A percentile compares a stretch with the other conserved stretches of the same genome.
These are phyloP conservation scores for Solanum dulcamara DNA, from an alignment of 257 asterid species.

Conservation along the genomic window DNA sequence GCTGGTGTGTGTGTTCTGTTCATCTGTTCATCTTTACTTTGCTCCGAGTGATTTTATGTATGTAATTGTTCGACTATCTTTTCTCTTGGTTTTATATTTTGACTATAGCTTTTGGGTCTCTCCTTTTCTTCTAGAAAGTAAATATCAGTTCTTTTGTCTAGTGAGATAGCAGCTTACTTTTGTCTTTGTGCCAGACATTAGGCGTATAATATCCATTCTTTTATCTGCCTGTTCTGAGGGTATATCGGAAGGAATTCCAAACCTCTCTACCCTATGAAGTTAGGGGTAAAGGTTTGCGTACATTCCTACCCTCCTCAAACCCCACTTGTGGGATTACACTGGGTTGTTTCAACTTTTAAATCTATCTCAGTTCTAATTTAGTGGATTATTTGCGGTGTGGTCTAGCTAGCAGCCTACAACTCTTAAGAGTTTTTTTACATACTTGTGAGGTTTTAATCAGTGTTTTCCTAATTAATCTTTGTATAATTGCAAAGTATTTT, in stretches of 20 bases:
- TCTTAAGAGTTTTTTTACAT: not conserved
- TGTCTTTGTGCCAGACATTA: not conserved
- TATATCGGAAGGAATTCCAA: not conserved
- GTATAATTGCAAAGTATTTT: not conserved
- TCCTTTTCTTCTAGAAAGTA: not conserved
- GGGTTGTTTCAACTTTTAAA: not conserved
- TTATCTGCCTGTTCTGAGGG: not conserved
- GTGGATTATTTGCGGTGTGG: not conserved
- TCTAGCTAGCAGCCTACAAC: not conserved
- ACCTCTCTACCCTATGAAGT: not conserved
- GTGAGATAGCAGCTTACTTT: not conserved
- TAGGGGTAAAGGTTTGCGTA: not conserved
- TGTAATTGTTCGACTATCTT: not conserved
- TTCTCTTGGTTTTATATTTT: not conserved
- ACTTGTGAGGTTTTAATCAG: not conserved
- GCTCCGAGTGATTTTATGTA: not conserved
- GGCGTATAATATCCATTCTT: not conserved
- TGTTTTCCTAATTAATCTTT: not conserved
- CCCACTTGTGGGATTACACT: not conserved
- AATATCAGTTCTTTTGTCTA: not conserved
- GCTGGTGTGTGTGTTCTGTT: not conserved
- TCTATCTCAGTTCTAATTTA: not conserved
- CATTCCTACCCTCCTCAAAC: not conserved
- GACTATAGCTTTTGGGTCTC: not conserved
- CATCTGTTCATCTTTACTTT: not conserved